Evolutionary conservation across 345 rosid species (phyloP), one percentile per base, ranked within the genome.

Genomic region (Ailanthus altissimus): DNA sequence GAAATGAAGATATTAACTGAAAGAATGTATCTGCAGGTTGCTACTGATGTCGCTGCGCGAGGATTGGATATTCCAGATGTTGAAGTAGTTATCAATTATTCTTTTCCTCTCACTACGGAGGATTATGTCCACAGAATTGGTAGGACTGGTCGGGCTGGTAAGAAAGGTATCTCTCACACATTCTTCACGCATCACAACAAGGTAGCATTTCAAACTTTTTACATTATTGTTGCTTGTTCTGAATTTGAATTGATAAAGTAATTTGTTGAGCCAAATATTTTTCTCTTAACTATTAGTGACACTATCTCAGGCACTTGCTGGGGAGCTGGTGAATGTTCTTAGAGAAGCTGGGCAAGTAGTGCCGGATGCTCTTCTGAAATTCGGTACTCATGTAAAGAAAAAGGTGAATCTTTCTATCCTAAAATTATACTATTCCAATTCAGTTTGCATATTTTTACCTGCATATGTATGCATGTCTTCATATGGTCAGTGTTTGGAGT

Each of bases 31-130:
- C 23, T 77, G 75, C 80, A 96, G 95, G 97, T 96, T 78, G 99
- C 98, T 18, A 96, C 98, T 68, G 99, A 96, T 78, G 98, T 96
- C 63, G 98, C 99, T 74, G 98, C 97, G 46, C 86, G 99, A 77
- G 99, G 99, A 73, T 80, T 96, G 75, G 97, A 96, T 86, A 89
- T 96, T 84, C 98, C 97, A 0, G 97, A 93, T 45, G 98, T 96
- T 81, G 99, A 93, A 82, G 99, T 91, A 70, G 99, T 96, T 72
- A 93, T 96, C 83, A 93, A 96, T 86, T 96, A 90, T 81, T 91
- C 88, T 81, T 96, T 96, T 78, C 99, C 98, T 28, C 91, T 96
- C 26, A 93, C 97, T 13, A 91, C 95, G 4, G 97, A 96, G 90
- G 98, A 92, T 82, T 96, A 93, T 73, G 97, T 96, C 53, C 99